Evolutionary conservation across 352 stramenopile species (phyloP), one percentile per base, ranked within the genome.

Genomic region (Globisporangium orthogonon): DNA sequence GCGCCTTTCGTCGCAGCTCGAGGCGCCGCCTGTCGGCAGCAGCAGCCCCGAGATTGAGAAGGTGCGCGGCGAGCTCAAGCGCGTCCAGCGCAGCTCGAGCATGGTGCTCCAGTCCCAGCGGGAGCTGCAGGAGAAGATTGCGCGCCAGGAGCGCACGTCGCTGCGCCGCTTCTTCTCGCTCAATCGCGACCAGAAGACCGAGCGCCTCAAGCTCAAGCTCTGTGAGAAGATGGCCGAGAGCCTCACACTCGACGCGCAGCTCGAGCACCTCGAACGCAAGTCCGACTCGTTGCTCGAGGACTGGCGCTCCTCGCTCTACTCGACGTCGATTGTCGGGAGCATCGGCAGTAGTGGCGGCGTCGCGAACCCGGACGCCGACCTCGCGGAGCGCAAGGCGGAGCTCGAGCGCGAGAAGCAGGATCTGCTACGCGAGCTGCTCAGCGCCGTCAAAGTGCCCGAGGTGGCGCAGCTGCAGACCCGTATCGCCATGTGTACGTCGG

Each of bases 401-500:
- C 73, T 89, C 35, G 70, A 87, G 63, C 71, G 58, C 28, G 76
- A 86, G 62, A 87, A 87, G 57, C 69, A 90, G 61, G 62, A 62
- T n/a, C 51, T 88, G 2, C 60, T 90, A 4, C 57, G 68, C 14
- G 57, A 68, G 4, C 63, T 90, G 50, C 57, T 90, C 6, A 60
- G 65, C 3, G 71, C 71, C 18, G 53, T 83, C 17, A 66, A 62
- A 5, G 54, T 82, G 35, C 74, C 83, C 0, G 80, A 91, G n/a
- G 73, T 67, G 4, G 55, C 79, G 47, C 75, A 85, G 63, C 74
- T 91, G 39, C 70, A 87, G 51, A 74, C 83, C n/a, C 83, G 86
- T 43, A 77, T 93, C 44, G 77, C 78, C 46, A 85, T 91, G 70
- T 86, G 81, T 58, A 63, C 71, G 17, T 90, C 80, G 0, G 83